These are phyloP conservation scores for Claviceps sorghi DNA, from an alignment of 2,329 filamentous ascomycete species.

Conservation along the genomic window DNA sequence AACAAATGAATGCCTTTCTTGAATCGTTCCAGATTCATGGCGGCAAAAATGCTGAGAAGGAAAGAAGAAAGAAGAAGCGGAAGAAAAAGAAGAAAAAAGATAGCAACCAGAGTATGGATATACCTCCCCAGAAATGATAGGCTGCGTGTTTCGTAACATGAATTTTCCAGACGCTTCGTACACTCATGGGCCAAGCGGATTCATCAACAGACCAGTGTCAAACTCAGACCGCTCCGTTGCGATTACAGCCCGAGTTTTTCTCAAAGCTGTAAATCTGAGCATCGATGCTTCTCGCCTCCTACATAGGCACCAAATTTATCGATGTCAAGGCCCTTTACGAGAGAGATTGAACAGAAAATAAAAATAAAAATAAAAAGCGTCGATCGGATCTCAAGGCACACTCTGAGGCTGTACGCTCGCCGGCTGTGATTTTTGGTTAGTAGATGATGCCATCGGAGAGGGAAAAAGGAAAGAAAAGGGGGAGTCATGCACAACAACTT, in stretches of 20 bases:
- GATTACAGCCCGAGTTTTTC: background rate
- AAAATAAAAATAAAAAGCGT: background rate
- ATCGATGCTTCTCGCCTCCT: background rate
- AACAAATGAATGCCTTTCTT: background rate
- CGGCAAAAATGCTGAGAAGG: background rate
- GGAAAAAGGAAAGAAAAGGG: background rate
- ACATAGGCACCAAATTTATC: background rate
- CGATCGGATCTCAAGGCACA: slow-evolving; percentile 4
- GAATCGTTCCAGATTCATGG: slow-evolving; percentile 3
- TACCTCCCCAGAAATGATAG: background rate
- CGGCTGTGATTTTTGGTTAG: slow-evolving; percentile 23
- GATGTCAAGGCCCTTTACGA: background rate
- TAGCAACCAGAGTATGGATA: background rate
- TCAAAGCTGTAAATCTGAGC: background rate
- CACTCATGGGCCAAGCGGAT: background rate
- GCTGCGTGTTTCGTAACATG: background rate
- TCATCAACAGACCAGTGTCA: background rate
- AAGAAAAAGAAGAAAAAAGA: background rate
- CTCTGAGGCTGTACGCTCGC: slow-evolving; percentile 43
- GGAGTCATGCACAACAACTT: slow-evolving; percentile 28
- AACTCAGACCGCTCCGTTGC: background rate
- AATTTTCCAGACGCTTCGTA: background rate
- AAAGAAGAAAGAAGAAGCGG: background rate
- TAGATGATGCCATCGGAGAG: background rate
- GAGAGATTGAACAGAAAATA: background rate